These are phyloP conservation scores for Solanum rostratum DNA, from an alignment of 257 asterid species.

Conservation along the genomic window DNA sequence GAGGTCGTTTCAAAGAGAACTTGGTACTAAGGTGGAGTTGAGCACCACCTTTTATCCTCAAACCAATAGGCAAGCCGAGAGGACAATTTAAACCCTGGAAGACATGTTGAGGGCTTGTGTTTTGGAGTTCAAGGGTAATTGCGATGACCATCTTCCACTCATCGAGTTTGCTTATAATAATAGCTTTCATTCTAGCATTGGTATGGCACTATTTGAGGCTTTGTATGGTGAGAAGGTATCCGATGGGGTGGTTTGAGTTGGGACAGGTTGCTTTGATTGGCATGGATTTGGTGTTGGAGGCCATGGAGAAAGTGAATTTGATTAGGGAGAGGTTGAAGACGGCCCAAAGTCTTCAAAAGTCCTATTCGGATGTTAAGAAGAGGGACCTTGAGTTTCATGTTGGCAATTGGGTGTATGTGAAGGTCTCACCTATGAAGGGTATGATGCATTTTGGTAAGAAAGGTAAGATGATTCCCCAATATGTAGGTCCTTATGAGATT, in stretches of 20 bases:
- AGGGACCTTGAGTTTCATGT: background rate
- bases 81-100: background rate
- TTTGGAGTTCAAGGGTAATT: background rate
- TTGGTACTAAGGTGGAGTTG: background rate
- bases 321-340: background rate
- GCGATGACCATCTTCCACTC: background rate
- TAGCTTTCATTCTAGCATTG: background rate
- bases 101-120: background rate
- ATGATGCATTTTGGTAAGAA: background rate
- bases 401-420: too few species aligned
- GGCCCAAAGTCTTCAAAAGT: background rate
- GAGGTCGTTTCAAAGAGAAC: background rate
- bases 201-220: background rate
- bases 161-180: too few species aligned
- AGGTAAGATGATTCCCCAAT: background rate
- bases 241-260: background rate
- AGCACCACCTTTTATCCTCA: background rate
- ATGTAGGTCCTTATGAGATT: background rate
- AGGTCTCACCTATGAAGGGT: background rate
- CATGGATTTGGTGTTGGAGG: too few species aligned
- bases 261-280: background rate
- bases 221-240: background rate
- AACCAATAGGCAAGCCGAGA: background rate
- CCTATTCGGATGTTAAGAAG: background rate
- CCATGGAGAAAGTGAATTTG: background rate